A percentile compares a stretch with the other conserved stretches of the same genome.
These are phyloP conservation scores for Isochrysis galbana DNA, from an alignment of 78 protist genomes.

Conservation along the genomic window DNA sequence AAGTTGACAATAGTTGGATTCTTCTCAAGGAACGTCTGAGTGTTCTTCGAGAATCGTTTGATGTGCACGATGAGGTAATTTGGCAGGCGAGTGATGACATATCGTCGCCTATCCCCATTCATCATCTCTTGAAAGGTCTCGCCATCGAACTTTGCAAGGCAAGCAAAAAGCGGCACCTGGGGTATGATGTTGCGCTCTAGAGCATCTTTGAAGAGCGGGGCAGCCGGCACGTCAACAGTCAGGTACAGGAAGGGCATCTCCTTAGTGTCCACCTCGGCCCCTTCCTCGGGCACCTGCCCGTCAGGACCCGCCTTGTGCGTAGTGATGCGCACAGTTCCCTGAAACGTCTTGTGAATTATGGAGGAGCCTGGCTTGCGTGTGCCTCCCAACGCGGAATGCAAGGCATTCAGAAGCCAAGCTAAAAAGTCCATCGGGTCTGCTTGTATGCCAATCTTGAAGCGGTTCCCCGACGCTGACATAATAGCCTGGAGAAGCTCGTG, in stretches of 20 bases:
- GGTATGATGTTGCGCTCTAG: conserved; percentile 62
- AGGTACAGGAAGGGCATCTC: conserved; percentile 59
- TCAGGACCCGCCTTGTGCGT: background rate
- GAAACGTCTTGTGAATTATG: conserved; percentile 66
- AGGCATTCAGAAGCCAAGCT: conserved; percentile 78
- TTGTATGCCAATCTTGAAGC: conserved; percentile 65
- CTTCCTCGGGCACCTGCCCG: background rate
- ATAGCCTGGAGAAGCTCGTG: conserved; percentile 74
- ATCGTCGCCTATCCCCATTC: conserved; percentile 59
- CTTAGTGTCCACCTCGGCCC: background rate
- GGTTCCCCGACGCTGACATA: conserved; percentile 1
- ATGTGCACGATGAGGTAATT: conserved; percentile 78
- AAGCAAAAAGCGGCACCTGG: conserved; percentile 50
- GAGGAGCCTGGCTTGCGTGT: background rate
- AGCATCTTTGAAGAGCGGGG: conserved; percentile 86
- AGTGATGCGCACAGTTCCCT: conserved; percentile 61
- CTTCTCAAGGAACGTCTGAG: conserved; percentile 56
- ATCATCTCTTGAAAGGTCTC: background rate
- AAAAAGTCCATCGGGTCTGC: conserved; percentile 81
- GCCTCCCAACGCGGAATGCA: conserved; percentile 61
- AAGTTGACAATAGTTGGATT: conserved; percentile 52
- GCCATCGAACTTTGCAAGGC: conserved; percentile 81
- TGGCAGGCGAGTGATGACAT: conserved; percentile 72
- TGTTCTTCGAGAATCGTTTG: conserved; percentile 86
- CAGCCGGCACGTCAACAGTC: conserved; percentile 87